Conservation (phyloP, 306 rosid species). For the Ormosia semicastrata region DNA sequence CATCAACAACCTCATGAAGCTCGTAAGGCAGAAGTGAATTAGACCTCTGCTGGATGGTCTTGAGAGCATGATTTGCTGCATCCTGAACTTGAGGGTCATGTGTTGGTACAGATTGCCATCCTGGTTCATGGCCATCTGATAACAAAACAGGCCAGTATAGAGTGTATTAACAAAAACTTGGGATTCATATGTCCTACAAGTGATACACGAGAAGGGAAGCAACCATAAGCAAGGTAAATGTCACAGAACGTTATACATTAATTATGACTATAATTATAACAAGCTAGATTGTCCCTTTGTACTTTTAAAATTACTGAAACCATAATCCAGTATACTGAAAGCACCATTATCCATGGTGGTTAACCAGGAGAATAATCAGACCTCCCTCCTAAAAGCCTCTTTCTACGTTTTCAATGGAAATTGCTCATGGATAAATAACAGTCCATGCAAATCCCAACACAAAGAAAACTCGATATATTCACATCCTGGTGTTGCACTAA, state of each 20-base stretch:
- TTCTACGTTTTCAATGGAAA: neutral
- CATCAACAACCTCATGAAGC: conserved; percentile 73
- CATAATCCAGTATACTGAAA: neutral
- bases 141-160: conserved; percentile 18
- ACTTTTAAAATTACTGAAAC: conserved; percentile 13
- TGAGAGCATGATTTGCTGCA: conserved; percentile 77
- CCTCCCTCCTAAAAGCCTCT: conserved; percentile 1
- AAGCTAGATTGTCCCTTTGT: neutral
- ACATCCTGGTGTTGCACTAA: neutral
- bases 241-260: neutral
- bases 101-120: conserved; percentile 65
- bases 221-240: neutral
- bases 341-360: neutral
- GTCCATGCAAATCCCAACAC: neutral
- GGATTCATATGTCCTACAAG: conserved; percentile 4
- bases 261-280: neutral
- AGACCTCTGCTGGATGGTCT: conserved; percentile 72
- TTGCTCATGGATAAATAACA: neutral
- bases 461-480: neutral
- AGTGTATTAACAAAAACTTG: neutral
- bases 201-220: neutral
- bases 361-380: neutral
- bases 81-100: conserved; percentile 80
- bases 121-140: conserved; percentile 56
- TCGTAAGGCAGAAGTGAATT: conserved; percentile 68